phyloP scores from a whole-genome alignment of 495 filamentous ascomycete genomes.

The Hypoxylon fuscum region DNA sequence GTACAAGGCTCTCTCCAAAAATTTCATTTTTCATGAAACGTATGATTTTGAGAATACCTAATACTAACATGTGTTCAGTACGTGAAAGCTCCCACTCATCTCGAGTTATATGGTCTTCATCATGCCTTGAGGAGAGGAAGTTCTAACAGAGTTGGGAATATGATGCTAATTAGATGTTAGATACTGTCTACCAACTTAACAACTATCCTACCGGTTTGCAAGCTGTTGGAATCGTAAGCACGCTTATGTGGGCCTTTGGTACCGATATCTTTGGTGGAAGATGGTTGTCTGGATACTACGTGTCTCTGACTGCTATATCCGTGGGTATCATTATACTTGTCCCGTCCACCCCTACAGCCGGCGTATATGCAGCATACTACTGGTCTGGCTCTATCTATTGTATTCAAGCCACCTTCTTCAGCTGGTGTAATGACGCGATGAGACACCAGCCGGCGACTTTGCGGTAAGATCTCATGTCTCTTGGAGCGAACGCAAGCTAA shows the following conservation, averaged over 20 bases:
- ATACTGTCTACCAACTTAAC: conserved; percentile 59
- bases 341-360: not conserved
- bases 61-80: conserved; percentile 35
- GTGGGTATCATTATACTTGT: conserved; percentile 61
- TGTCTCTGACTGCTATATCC: conserved; percentile 57
- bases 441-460: conserved; percentile 55
- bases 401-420: conserved; percentile 68
- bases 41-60: too few species aligned
- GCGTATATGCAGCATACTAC: conserved; percentile 60
- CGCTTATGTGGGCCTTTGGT: conserved; percentile 64
- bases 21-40: not conserved
- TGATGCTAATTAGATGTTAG: not conserved
- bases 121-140: not conserved
- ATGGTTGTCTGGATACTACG: conserved; percentile 64
- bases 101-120: too few species aligned
- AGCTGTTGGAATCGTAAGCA: conserved; percentile 62
- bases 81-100: too few species aligned
- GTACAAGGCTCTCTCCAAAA: not conserved
- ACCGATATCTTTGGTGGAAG: conserved; percentile 62
- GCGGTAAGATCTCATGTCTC: too few species aligned
- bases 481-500: too few species aligned
- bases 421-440: conserved; percentile 69
- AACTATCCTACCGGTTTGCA: conserved; percentile 61
- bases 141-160: not conserved
- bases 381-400: conserved; percentile 65